These are phyloP conservation scores for Kurtzmaniella cleridarum DNA, from an alignment of 805 yeast species.

Conservation along the genomic window DNA sequence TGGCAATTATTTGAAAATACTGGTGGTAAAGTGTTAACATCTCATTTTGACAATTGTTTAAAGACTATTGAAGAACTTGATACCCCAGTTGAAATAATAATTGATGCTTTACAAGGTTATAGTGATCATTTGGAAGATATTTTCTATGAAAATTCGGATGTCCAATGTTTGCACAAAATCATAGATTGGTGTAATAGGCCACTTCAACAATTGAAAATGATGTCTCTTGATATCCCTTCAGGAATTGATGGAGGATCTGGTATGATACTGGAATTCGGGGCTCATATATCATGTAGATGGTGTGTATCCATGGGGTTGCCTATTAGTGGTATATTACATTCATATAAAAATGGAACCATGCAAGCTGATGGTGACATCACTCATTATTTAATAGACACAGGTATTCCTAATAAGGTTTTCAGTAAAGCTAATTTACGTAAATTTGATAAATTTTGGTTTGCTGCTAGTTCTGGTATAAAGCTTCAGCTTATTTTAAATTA, in stretches of 20 bases:
- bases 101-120: slow-evolving; percentile 84
- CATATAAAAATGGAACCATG: slow-evolving; percentile 41
- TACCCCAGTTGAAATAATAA: slow-evolving; percentile 70
- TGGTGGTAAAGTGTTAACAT: slow-evolving; percentile 60
- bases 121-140: slow-evolving; percentile 65
- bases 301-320: slow-evolving; percentile 74
- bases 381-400: slow-evolving; percentile 65
- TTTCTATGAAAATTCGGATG: slow-evolving; percentile 32
- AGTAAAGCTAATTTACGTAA: slow-evolving; percentile 36
- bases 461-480: slow-evolving; percentile 25
- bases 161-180: slow-evolving; percentile 35
- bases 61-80: slow-evolving; percentile 43
- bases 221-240: slow-evolving; percentile 77
- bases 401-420: slow-evolving; percentile 58
- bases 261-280: slow-evolving; percentile 22
- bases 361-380: slow-evolving; percentile 40
- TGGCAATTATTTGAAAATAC: slow-evolving; percentile 48
- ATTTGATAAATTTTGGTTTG: slow-evolving; percentile 43
- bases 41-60: slow-evolving; percentile 32
- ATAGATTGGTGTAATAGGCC: slow-evolving; percentile 64
- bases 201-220: slow-evolving; percentile 33
- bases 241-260: slow-evolving; percentile 87
- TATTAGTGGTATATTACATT: slow-evolving; percentile 53
- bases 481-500: slow-evolving; percentile 9
- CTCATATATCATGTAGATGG: slow-evolving; percentile 45